Base-by-base conservation (phyloP, 2,329 filamentous ascomycete genomes). In the Cryoendolithus antarcticus region DNA sequence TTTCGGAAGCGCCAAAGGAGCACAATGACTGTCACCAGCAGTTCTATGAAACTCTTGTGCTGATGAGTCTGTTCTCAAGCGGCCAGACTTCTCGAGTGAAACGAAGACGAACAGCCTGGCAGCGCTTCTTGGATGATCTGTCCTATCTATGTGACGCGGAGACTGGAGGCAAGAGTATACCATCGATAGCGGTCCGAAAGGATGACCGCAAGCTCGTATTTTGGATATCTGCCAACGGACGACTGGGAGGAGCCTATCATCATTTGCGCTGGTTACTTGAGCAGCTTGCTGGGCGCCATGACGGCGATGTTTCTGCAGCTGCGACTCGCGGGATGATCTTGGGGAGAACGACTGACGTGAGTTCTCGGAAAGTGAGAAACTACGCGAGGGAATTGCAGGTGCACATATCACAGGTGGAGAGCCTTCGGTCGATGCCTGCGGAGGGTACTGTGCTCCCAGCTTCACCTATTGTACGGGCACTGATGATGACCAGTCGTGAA, bases 51-150 rank as follows among this genome's bases (percentile, higher is more conserved):
- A 19, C 15, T 19, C 15, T 19, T 19, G 15, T 19, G 15, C 15
- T 19, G 15, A 19, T 19, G 15, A 19, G 15, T 19, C 15, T 19
- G 15, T 19, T 19, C 15, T 19, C 15, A 19, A 19, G 15, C 15
- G 15, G 15, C 15, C 15, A 19, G 15, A 19, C 3, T 19, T 19
- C 15, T 19, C 15, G 15, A 19, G 15, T 19, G 15, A 19, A 19
- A 19, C 15, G 15, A 13, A 27, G n/a, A 28, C 21, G 21, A 19
- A 36, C 34, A 15, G 30, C 30, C 6, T 36, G 34, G 34, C 34
- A 36, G 19, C n/a, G 34, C 9, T 36, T 36, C 19, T 15, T 36
- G 34, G 34, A 36, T 13, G 34, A 36, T 36, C 34, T 29, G 9
- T 36, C 21, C 34, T 28, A 36, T 13, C 21, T 36, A 11, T 36